Conservation (phyloP, 306 rosid species). For the Dalbergia cultrata region DNA sequence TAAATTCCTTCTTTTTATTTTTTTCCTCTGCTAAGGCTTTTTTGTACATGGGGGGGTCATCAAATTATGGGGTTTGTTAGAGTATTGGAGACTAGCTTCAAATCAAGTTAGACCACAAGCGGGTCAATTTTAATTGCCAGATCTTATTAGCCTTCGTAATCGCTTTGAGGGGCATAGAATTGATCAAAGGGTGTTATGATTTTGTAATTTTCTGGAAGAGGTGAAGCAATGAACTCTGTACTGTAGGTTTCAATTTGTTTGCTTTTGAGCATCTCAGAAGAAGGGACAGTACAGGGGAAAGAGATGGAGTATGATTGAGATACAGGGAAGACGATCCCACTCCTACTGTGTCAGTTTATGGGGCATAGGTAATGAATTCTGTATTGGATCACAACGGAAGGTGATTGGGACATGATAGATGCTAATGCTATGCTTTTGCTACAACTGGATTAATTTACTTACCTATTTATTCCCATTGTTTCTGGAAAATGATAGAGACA, state of each 20-base stretch:
- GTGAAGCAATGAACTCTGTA: conserved; percentile 29
- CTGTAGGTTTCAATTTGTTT: conserved; percentile 24
- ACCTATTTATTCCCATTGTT: conserved; percentile 30
- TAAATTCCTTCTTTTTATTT: background rate
- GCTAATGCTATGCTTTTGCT: conserved; percentile 27
- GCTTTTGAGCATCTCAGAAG: conserved; percentile 33
- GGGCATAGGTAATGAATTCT: conserved; percentile 19
- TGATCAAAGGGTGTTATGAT: conserved; percentile 21
- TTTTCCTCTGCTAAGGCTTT: conserved; percentile 11
- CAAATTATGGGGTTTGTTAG: conserved; percentile 1
- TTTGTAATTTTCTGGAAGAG: conserved; percentile 37
- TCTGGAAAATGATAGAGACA: conserved; percentile 39
- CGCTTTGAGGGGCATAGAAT: conserved; percentile 6
- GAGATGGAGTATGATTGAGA: conserved; percentile 15
- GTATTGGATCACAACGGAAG: conserved; percentile 43
- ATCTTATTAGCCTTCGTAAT: background rate
- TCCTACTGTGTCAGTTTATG: conserved; percentile 28
- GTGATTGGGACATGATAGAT: conserved; percentile 52
- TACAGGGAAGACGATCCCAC: conserved; percentile 23
- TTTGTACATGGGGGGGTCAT: conserved; percentile 44
- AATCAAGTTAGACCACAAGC: conserved; percentile 14
- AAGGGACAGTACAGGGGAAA: conserved; percentile 7
- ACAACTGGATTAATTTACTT: background rate
- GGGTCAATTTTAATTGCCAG: background rate
- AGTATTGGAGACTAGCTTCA: conserved; percentile 14